Evolutionary conservation across 2,329 filamentous ascomycete genomes (phyloP), one percentile per base, ranked within the genome.

Genomic region (Xylaria sp.): DNA sequence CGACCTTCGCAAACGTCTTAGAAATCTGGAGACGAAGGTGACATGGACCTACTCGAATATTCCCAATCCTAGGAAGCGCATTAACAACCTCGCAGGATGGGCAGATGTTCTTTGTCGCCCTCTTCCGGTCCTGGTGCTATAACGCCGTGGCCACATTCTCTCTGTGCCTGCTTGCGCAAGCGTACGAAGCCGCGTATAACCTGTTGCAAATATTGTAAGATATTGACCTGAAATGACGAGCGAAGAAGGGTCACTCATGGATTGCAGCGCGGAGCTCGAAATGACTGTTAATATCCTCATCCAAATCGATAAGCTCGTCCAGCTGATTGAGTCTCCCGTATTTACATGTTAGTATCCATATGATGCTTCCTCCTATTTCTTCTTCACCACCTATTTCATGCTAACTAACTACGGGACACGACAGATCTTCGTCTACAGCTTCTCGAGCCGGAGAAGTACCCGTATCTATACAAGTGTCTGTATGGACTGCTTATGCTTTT

Each of bases 251-350:
- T 64, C 65, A 33, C 68, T 74, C 67, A 78, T 47, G 36, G 53
- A 69, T 59, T n/a, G 10, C 70, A 97, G 93, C 79, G 96, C 93
- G 66, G 96, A 99, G 75, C 85, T 99, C 55, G 96, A 99, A 78
- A 98, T 99, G 93, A 98, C 95, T 0, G 96, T 99, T 73, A 97
- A 97, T 74, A 97, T 97, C 80, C 87, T 99, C 62, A 99, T 99
- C 49, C 96, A 99, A 78, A 97, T 99, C 73, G 96, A 99, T 80
- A 99, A 99, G 79, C 86, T 99, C 17, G 96, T 99, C 13, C 96
- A 99, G 78, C 86, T 99, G 17, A 89, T 99, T 44, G 96, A 99
- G 78, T 98, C 94, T 0, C 96, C 96, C 0, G 96, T 99, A 1
- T 99, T 99, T 76, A 99, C 96, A 53, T 99, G 93, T 96, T 80